Conservation (phyloP, 192 early-diverging fungal genomes). For the Coemansia sp. region DNA sequence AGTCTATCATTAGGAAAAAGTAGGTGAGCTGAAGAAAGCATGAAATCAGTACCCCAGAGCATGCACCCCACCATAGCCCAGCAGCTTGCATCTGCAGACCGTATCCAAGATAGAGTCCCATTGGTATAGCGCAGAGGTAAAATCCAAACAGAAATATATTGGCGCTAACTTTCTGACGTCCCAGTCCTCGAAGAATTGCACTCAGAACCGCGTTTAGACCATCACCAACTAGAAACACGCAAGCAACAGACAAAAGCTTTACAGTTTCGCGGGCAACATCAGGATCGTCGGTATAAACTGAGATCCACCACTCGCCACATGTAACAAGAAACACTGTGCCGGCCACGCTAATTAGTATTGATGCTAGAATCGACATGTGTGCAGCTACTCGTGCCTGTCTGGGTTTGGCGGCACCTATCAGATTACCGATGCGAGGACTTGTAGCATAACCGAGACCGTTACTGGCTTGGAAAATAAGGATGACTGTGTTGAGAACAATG, state of each 20-base stretch:
- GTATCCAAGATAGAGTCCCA: constrained; percentile 47
- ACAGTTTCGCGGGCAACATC: constrained; percentile 68
- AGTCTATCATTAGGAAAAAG: constrained; percentile 23
- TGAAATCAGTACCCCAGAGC: constrained; percentile 14
- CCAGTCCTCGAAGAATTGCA: constrained; percentile 50
- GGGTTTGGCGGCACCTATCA: too few species aligned
- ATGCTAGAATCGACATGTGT: constrained; percentile 50
- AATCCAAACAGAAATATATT: constrained; percentile 47
- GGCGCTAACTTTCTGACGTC: constrained; percentile 47
- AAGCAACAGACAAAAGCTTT: constrained; percentile 66
- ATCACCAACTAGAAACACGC: constrained; percentile 59
- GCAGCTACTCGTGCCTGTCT: constrained; percentile 59
- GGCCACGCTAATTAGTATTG: constrained; percentile 50
- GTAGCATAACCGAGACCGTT: constrained; percentile 69
- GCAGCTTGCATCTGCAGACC: constrained; percentile 8
- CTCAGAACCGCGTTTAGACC: constrained; percentile 56
- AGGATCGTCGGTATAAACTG: constrained; percentile 61
- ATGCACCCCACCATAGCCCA: constrained; percentile 34
- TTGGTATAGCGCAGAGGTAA: constrained; percentile 45
- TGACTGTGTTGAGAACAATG: constrained; percentile 59
- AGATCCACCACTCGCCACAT: constrained; percentile 24
- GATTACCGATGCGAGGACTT: constrained; percentile 73
- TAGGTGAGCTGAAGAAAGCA: constrained; percentile 16
- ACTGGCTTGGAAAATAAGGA: constrained; percentile 62
- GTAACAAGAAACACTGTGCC: constrained; percentile 8